Evolutionary conservation across 768 basidiomycete genomes (phyloP).

Genomic region (Tephrocybe rancida): DNA sequence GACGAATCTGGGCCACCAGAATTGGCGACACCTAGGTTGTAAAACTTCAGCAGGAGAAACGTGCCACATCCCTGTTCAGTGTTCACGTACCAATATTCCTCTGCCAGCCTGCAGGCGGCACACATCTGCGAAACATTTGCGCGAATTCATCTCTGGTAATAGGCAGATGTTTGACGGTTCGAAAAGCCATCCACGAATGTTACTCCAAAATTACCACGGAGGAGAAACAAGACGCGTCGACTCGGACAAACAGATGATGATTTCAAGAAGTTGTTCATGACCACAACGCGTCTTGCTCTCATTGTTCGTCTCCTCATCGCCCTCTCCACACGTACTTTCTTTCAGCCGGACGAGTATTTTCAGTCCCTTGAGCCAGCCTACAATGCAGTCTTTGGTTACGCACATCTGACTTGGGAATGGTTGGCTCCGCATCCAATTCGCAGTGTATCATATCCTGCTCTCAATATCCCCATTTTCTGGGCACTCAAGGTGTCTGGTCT

Average conservation of each 20-base stretch:
- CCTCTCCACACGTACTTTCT: slow-evolving; percentile 78
- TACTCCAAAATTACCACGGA: too few relatives aligned
- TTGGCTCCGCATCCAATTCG: slow-evolving; percentile 66
- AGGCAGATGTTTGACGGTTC: slow-evolving; percentile 21
- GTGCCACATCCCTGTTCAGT: neutral
- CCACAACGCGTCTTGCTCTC: slow-evolving; percentile 37
- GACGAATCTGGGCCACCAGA: slow-evolving; percentile 87
- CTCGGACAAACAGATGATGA: too few relatives aligned
- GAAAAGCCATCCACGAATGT: slow-evolving; percentile 9
- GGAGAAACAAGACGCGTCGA: neutral
- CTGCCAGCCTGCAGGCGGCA: slow-evolving; percentile 54
- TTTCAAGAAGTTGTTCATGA: slow-evolving; percentile 19
- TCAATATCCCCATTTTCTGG: slow-evolving; percentile 84
- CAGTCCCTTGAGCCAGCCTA: slow-evolving; percentile 95
- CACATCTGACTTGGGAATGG: slow-evolving; percentile 98
- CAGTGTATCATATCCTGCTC: slow-evolving; percentile 77
- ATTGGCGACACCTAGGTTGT: slow-evolving; percentile 62
- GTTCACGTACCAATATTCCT: slow-evolving; percentile 43
- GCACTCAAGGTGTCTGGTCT: slow-evolving; percentile 57
- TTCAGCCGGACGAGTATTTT: slow-evolving; percentile 97
- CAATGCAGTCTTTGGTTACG: slow-evolving; percentile 86
- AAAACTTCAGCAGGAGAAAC: neutral
- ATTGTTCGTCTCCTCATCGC: slow-evolving; percentile 61
- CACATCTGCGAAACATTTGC: slow-evolving; percentile 44
- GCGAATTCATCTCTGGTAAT: slow-evolving; percentile 54